A percentile compares a stretch with the other conserved stretches of the same genome.
Conservation (phyloP, 345 rosid genomes). For the Eucalyptus pumila region DNA sequence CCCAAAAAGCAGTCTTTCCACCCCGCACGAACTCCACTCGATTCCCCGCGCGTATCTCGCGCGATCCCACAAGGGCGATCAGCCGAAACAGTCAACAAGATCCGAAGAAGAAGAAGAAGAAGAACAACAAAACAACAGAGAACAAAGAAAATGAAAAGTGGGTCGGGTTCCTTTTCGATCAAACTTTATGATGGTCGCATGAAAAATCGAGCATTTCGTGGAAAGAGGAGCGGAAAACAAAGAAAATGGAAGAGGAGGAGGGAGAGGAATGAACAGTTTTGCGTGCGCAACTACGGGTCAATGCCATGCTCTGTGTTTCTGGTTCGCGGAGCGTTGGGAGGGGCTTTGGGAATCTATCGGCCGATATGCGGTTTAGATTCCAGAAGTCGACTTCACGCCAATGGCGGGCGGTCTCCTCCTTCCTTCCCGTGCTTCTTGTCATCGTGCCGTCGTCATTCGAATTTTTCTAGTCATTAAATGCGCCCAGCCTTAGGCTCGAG, state of each 20-base stretch:
- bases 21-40: neutral
- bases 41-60: neutral
- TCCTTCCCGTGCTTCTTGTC: neutral
- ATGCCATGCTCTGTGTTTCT: constrained; percentile 1
- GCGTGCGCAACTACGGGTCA: constrained; percentile 20
- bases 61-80: neutral
- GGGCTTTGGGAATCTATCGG: constrained; percentile 6
- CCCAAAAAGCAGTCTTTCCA: neutral
- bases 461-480: neutral
- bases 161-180: neutral
- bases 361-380: constrained; percentile 2
- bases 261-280: neutral
- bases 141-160: neutral
- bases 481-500: neutral
- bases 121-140: neutral
- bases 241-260: too few relatives aligned
- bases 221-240: neutral
- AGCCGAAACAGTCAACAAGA: neutral
- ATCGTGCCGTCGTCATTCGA: neutral
- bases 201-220: neutral
- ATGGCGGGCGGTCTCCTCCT: neutral
- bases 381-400: neutral
- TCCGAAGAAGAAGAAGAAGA: neutral
- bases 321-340: neutral
- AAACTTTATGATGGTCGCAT: neutral